These are phyloP conservation scores for Irpex sp. DNA, from an alignment of 1,284 basidiomycete species.

Conservation along the genomic window DNA sequence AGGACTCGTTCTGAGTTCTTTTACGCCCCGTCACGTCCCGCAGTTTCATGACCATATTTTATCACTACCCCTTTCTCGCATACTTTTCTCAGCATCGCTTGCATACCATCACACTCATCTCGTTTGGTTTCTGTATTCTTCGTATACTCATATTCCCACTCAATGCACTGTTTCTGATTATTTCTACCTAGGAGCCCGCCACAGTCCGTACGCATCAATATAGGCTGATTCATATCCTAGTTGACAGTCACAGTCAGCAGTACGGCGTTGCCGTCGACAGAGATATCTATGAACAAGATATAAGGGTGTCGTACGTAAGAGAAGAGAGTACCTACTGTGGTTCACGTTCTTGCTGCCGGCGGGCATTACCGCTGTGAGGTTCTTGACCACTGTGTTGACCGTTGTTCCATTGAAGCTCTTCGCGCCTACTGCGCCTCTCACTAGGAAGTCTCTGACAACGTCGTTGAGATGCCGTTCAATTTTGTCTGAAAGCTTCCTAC, in stretches of 20 bases:
- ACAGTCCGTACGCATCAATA: not conserved
- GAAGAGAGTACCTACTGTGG: conserved; percentile 3
- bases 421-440: conserved; percentile 35
- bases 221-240: not conserved
- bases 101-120: not conserved
- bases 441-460: conserved; percentile 36
- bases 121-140: conserved; percentile 5
- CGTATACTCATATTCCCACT: not conserved
- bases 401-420: conserved; percentile 36
- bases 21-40: not conserved
- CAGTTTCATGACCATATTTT: not conserved
- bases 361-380: conserved; percentile 5
- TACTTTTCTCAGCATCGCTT: not conserved
- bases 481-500: not conserved
- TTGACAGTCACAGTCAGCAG: conserved; percentile 4
- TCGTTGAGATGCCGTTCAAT: not conserved
- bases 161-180: not conserved
- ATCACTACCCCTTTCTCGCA: not conserved
- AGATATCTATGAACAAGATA: not conserved
- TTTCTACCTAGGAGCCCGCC: not conserved
- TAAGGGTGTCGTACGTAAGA: not conserved
- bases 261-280: conserved; percentile 7
- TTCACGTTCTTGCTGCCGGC: conserved; percentile 4
- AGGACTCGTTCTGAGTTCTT: not conserved
- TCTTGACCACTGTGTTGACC: conserved; percentile 4